Evolutionary conservation across 176 grass and related monocot genomes (phyloP), one percentile per base, ranked within the genome.

Genomic region (Musa itinerans): DNA sequence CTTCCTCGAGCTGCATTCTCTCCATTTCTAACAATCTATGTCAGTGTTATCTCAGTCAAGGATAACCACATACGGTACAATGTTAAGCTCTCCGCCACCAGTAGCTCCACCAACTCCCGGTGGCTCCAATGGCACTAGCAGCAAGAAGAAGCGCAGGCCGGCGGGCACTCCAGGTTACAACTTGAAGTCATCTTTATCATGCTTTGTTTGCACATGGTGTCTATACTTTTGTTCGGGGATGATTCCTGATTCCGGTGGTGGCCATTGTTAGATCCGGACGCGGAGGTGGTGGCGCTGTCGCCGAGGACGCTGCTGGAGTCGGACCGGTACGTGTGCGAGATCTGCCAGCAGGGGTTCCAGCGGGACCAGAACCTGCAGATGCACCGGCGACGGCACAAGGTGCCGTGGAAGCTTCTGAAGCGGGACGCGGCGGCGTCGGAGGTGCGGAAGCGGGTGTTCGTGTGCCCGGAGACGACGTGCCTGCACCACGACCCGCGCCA

Each of bases 361-460:
- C 88, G 95, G 8, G 95, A 87, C 80, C 81, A 91, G 86, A 93
- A 98, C 86, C 88, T 98, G 63, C 86, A 84, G 89, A 86, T 98
- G 84, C 95, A 98, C 88, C 90, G 95, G 68, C 86, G 90, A 61
- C 72, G 86, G 50, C 95, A 98, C 80, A 89, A 87, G 84, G 84
- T 98, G 75, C 95, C 95, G 54, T 93, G 86, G 90, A 91, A 86
- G 88, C 77, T 90, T 51, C 85, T 86, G 70, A 96, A 87, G 87
- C 68, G 89, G 67, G 87, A 89, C 59, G 83, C 81, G 56, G 80
- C 83, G 25, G 85, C 14, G 57, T 61, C 34, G 68, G 48, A 22
- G 68, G 48, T 6, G 34, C 19, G 15, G 17, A 93, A 87, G 82
- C 87, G 88, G 25, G 90, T 90, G 74, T 97, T 90, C 78, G 84